A percentile compares a stretch with the other conserved stretches of the same genome.
phyloP scores from a whole-genome alignment of 495 filamentous ascomycete genomes.

The Amphirosellinia nigrospora region DNA sequence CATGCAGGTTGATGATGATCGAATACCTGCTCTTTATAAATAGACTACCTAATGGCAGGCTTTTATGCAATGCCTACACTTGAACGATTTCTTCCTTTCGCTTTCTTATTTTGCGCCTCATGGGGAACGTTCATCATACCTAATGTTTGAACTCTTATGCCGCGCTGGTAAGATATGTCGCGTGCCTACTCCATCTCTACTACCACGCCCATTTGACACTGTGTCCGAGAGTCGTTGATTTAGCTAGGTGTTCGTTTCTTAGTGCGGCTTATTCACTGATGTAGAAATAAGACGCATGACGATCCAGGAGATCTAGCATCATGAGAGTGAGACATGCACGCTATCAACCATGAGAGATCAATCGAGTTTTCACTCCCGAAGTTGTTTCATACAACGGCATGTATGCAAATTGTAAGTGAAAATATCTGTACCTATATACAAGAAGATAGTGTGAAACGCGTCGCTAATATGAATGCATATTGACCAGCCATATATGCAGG shows the following conservation, averaged over 20 bases:
- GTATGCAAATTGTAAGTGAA: background rate
- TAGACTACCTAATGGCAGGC: conserved; percentile 29
- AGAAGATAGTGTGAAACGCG: background rate
- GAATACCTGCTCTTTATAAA: conserved; percentile 24
- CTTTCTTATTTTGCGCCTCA: background rate
- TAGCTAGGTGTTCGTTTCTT: background rate
- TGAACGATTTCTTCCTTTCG: background rate
- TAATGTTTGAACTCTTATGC: background rate
- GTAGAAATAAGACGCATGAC: background rate
- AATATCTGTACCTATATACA: conserved; percentile 3
- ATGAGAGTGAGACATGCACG: background rate
- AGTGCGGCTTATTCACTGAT: background rate
- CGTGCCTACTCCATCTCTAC: background rate
- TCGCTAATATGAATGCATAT: background rate
- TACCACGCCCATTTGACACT: background rate
- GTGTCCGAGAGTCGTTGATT: background rate
- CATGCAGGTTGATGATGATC: background rate
- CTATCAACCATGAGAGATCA: background rate
- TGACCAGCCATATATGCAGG: background rate
- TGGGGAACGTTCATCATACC: background rate
- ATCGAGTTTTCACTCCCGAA: background rate
- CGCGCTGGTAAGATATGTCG: background rate
- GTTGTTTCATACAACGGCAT: background rate
- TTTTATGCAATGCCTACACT: conserved; percentile 5
- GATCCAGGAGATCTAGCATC: background rate